Percentiles rank a stretch among this genome's conserved stretches.
Evolutionary conservation across 2,329 filamentous ascomycete genomes (phyloP).

Genomic region (Atkinsonella hypoxylon): DNA sequence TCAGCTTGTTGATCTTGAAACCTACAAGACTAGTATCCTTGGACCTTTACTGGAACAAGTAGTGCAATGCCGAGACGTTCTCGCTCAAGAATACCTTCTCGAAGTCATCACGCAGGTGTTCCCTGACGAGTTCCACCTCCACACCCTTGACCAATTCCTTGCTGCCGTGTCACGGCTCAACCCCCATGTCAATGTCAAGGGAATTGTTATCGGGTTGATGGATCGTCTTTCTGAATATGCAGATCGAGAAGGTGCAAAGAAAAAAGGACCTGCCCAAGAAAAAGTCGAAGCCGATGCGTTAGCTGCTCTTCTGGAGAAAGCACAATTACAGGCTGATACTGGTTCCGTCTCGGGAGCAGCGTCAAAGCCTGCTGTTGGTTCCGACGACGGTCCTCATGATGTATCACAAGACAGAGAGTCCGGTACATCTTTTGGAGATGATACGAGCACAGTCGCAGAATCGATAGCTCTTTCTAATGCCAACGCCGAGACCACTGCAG

Average conservation of each 20-base stretch:
- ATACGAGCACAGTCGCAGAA: slow-evolving; percentile 17
- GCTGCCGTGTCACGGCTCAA: slow-evolving; percentile 87
- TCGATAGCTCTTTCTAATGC: slow-evolving; percentile 28
- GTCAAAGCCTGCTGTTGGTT: slow-evolving; percentile 20
- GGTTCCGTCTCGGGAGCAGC: slow-evolving; percentile 8
- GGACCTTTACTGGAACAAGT: slow-evolving; percentile 89
- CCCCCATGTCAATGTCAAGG: slow-evolving; percentile 94
- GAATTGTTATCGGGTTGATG: slow-evolving; percentile 96
- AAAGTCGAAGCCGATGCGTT: slow-evolving; percentile 80
- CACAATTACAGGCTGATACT: slow-evolving; percentile 53
- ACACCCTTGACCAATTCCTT: slow-evolving; percentile 90
- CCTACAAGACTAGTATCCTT: slow-evolving; percentile 84
- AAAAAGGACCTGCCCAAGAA: slow-evolving; percentile 57
- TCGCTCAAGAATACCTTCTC: slow-evolving; percentile 92
- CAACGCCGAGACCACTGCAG: slow-evolving; percentile 34
- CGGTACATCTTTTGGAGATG: slow-evolving; percentile 17
- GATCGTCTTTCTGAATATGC: slow-evolving; percentile 90
- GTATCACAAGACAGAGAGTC: slow-evolving; percentile 11
- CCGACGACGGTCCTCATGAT: slow-evolving; percentile 19
- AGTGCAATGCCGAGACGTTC: slow-evolving; percentile 90
- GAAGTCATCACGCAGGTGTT: slow-evolving; percentile 99
- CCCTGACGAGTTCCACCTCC: slow-evolving; percentile 94
- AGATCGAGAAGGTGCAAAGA: slow-evolving; percentile 69
- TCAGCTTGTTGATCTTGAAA: slow-evolving; percentile 87
- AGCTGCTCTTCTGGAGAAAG: slow-evolving; percentile 61